Percentiles rank a stretch among this genome's conserved stretches.
Evolutionary conservation across 345 rosid species (phyloP).

Genomic region (Syzygium aromaticum): DNA sequence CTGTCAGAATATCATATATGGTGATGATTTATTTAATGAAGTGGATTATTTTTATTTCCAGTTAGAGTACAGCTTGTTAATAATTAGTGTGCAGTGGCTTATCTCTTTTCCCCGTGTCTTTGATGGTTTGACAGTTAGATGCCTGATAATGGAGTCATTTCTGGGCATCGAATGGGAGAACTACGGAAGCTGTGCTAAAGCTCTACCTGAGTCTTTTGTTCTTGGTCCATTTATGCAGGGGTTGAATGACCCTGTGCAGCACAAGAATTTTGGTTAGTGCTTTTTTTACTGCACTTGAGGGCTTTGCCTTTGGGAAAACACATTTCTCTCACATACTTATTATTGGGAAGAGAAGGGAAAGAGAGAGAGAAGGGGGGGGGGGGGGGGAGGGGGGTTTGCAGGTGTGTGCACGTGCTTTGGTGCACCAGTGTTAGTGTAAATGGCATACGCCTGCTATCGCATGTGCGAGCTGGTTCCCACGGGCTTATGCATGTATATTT

Average conservation of each 20-base stretch:
- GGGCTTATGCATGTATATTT: not conserved
- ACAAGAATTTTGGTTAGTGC: conserved; percentile 80
- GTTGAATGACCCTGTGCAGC: conserved; percentile 80
- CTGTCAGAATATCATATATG: not conserved
- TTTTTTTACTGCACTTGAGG: conserved; percentile 6
- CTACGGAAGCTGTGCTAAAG: conserved; percentile 43
- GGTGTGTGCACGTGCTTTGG: not conserved
- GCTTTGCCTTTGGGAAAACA: not conserved
- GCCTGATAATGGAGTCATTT: conserved; percentile 91
- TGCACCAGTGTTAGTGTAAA: not conserved
- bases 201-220: conserved; percentile 63
- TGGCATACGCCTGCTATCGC: not conserved
- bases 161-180: conserved; percentile 63
- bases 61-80: not conserved
- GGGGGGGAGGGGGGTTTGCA: not conserved
- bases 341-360: not conserved
- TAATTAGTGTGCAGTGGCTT: not conserved
- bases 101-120: not conserved
- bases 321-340: not conserved
- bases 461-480: not conserved
- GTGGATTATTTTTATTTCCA: not conserved
- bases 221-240: conserved; percentile 82
- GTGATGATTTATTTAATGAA: not conserved
- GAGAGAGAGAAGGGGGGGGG: fast-evolving
- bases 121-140: conserved; percentile 51